Conservation (phyloP, 768 basidiomycete species). For the Calocera cornea region DNA sequence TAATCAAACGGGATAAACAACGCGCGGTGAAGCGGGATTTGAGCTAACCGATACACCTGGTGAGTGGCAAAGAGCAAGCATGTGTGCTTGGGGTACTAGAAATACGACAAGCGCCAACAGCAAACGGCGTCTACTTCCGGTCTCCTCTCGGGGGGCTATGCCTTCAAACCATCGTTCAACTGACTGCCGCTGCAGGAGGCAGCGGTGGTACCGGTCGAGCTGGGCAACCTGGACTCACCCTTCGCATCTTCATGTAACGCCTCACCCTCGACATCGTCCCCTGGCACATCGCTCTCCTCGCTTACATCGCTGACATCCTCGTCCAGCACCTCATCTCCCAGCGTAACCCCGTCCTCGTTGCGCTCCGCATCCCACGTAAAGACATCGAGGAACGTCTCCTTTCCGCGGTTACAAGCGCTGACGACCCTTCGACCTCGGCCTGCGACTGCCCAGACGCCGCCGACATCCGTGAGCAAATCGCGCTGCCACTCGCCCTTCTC, state of each 20-base stretch:
- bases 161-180: too few relatives aligned
- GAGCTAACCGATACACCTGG: background rate
- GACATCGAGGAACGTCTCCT: constrained; percentile 68
- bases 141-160: too few relatives aligned
- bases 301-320: constrained; percentile 68
- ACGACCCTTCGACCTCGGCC: constrained; percentile 92
- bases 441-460: constrained; percentile 94
- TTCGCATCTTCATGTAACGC: background rate
- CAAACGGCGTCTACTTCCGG: background rate
- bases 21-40: background rate
- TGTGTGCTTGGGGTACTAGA: background rate
- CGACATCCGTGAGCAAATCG: constrained; percentile 80
- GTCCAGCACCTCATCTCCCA: constrained; percentile 11
- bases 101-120: background rate
- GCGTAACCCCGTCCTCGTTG: constrained; percentile 27
- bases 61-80: background rate
- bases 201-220: too few relatives aligned
- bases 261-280: constrained; percentile 5
- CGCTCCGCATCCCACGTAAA: constrained; percentile 60
- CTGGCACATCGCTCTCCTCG: constrained; percentile 30
- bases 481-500: constrained; percentile 72
- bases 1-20: background rate
- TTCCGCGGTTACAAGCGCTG: constrained; percentile 74
- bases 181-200: too few relatives aligned
- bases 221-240: too few relatives aligned